Base-by-base conservation (phyloP, 805 yeast genomes). In the Pichia cabralensis region DNA sequence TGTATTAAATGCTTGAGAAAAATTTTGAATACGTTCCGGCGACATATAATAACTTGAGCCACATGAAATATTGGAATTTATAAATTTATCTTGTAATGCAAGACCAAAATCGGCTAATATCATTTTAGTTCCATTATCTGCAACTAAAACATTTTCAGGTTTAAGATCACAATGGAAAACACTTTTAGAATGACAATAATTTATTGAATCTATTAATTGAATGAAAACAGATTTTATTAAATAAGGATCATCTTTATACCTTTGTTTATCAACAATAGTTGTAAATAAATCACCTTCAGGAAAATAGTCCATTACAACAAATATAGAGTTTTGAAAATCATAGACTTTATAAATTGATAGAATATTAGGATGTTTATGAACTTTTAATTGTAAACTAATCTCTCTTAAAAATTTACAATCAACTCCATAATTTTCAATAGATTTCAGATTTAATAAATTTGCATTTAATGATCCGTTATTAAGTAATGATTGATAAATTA, bases 11-110 rank as follows among this genome's bases (percentile, higher is more conserved):
- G 55, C 59, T 30, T 53, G 53, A 30, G 61, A 66, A 44, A 71
- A 68, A 38, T 58, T 58, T 33, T 55, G 60, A 14, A 57, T 51
- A 51, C 92, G 61, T 55, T 86, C 96, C 7, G 96, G 96, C 0
- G 95, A 81, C 96, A 88, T 86, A 60, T 86, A 86, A 56, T 83
- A 88, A 17, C 82, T 71, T 7, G 89, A 79, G 1, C 96, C 96
- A 37, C 94, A 71, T 44, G 94, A 85, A 15, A 76, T 74, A 47
- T 80, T 80, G 41, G 80, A 71, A 42, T 77, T 73, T 26, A 80
- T 67, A 37, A 50, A 58, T 26, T 65, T 60, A 9, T 71, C 67
- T 31, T 71, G 68, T 39, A 89, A 72, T 16, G 96, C 86, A 16
- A 89, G 65, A 5, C 97, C 97, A 58, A 92, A 89, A 60, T 89